Conservation (phyloP, 129 eudicot genomes). For the Tanacetum coccineum region DNA sequence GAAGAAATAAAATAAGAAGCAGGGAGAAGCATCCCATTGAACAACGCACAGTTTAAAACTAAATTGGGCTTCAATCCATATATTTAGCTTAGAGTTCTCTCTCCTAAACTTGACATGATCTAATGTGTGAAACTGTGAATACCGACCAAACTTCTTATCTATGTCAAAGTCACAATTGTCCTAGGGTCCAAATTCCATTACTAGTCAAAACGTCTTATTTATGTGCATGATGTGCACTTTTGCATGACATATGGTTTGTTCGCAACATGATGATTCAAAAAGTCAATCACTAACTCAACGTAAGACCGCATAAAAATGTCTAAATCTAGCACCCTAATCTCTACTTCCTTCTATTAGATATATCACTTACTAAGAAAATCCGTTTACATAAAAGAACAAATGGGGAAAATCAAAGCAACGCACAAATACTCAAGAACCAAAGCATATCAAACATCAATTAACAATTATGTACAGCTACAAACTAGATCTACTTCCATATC, state of each 20-base stretch:
- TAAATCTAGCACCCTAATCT: neutral
- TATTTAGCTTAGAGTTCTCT: neutral
- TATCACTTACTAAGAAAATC: neutral
- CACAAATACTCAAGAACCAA: neutral
- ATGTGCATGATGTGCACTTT: neutral
- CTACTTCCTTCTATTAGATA: neutral
- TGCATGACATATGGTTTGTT: no score
- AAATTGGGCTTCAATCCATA: neutral
- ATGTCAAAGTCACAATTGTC: neutral
- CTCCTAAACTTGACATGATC: neutral
- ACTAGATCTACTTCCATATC: no score
- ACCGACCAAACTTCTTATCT: neutral
- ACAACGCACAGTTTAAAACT: neutral
- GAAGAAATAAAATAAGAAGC: neutral
- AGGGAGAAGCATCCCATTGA: neutral
- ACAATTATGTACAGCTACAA: neutral
- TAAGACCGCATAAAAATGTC: neutral
- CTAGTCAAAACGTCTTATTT: neutral
- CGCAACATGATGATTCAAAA: neutral
- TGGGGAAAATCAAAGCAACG: neutral
- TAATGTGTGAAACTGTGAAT: neutral
- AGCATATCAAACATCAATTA: neutral
- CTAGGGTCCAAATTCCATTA: neutral
- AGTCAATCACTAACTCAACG: neutral
- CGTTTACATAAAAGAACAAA: neutral